Evolutionary conservation across 1,284 basidiomycete species (phyloP).

Genomic region (Dichomitus squalens): DNA sequence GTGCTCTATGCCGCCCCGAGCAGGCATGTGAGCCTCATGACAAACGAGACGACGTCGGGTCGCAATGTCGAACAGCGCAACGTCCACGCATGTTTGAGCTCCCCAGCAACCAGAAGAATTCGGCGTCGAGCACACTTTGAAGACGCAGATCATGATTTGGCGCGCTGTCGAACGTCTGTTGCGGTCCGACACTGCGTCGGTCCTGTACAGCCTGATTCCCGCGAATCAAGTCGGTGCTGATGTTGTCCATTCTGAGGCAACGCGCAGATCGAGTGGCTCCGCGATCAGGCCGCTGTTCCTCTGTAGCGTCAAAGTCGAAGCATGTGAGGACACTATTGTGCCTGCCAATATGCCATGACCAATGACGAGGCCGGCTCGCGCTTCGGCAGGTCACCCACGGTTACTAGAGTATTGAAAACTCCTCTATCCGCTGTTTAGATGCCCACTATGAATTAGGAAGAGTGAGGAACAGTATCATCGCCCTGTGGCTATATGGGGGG

Average conservation of each 20-base stretch:
- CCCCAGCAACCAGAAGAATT: not conserved
- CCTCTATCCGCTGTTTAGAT: not conserved
- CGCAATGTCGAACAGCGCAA: not conserved
- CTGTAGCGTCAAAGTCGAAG: not conserved
- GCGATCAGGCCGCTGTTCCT: conserved; percentile 5
- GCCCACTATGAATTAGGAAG: not conserved
- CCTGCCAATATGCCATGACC: not conserved
- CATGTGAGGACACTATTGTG: not conserved
- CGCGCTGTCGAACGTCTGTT: not conserved
- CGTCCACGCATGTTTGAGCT: not conserved
- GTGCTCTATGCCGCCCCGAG: conserved; percentile 4
- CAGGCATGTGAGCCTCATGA: conserved; percentile 2
- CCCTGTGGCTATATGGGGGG: not conserved
- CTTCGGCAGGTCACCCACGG: not conserved
- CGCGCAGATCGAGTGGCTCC: not conserved
- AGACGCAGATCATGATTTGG: not conserved
- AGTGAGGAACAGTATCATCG: too few species aligned
- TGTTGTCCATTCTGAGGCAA: not conserved
- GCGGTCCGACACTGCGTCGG: not conserved
- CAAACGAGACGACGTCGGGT: not conserved
- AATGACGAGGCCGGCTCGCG: not conserved
- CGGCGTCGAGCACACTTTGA: not conserved
- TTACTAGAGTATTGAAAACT: not conserved
- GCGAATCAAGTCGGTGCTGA: not conserved
- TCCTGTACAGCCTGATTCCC: not conserved